phyloP scores from a whole-genome alignment of 495 filamentous ascomycete genomes.

The Podospora didyma region DNA sequence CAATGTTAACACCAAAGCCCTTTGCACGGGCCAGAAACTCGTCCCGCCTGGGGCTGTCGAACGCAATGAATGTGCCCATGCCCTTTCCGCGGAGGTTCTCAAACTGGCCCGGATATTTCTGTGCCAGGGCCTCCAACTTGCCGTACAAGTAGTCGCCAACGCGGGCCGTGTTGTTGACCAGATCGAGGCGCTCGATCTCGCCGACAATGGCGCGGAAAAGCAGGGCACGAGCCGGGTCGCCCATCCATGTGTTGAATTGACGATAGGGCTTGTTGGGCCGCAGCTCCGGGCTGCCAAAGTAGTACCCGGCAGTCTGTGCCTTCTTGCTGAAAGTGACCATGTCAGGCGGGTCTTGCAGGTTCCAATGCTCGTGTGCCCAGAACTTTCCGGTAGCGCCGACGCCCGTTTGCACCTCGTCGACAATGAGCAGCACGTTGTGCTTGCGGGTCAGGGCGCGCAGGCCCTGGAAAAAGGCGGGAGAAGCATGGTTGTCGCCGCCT shows the following conservation, averaged over 20 bases:
- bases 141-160: slow-evolving; percentile 82
- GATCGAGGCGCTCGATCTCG: slow-evolving; percentile 75
- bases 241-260: slow-evolving; percentile 99
- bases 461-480: slow-evolving; percentile 84
- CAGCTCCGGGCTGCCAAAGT: slow-evolving; percentile 81
- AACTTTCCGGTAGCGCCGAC: slow-evolving; percentile 94
- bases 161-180: slow-evolving; percentile 75
- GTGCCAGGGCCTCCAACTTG: slow-evolving; percentile 63
- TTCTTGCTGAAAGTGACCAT: slow-evolving; percentile 99
- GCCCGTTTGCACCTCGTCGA: slow-evolving; percentile 98
- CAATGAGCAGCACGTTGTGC: slow-evolving; percentile 86
- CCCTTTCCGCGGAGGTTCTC: slow-evolving; percentile 89
- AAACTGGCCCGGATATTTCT: slow-evolving; percentile 78
- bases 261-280: slow-evolving; percentile 99
- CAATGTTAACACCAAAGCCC: slow-evolving; percentile 85
- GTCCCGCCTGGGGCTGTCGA: slow-evolving; percentile 83
- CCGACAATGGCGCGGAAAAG: slow-evolving; percentile 90
- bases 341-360: slow-evolving; percentile 78
- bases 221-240: slow-evolving; percentile 85
- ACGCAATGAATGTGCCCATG: slow-evolving; percentile 95
- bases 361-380: slow-evolving; percentile 99
- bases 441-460: slow-evolving; percentile 83
- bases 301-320: slow-evolving; percentile 97
- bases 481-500: slow-evolving; percentile 98
- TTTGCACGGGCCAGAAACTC: slow-evolving; percentile 80